phyloP scores from a whole-genome alignment of 2,329 filamentous ascomycete genomes.

The Dryadomyces sulphureus region DNA sequence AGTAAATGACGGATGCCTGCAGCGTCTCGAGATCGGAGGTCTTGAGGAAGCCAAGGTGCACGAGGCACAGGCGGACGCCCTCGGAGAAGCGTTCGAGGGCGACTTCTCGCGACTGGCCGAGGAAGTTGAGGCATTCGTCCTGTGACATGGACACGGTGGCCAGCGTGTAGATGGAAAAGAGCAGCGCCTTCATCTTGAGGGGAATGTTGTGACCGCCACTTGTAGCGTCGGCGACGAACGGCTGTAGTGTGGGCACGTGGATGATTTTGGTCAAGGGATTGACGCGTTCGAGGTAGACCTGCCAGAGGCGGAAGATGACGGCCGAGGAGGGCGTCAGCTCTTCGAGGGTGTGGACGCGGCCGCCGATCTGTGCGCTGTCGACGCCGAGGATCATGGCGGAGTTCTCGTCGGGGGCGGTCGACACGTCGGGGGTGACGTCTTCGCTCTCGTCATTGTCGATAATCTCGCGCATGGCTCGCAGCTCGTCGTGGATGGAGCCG shows the following conservation, averaged over 20 bases:
- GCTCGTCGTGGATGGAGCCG: slow-evolving; percentile 40
- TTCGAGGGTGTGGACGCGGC: slow-evolving; percentile 22
- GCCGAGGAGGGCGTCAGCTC: slow-evolving; percentile 49
- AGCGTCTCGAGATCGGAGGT: slow-evolving; percentile 42
- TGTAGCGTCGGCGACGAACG: slow-evolving; percentile 47
- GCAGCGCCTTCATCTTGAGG: slow-evolving; percentile 42
- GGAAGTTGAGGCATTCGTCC: slow-evolving; percentile 37
- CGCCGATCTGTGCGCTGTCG: background rate
- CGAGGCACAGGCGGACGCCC: slow-evolving; percentile 34
- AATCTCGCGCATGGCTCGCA: slow-evolving; percentile 44
- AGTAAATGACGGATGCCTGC: slow-evolving; percentile 43
- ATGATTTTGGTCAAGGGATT: slow-evolving; percentile 60
- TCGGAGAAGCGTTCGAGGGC: slow-evolving; percentile 36
- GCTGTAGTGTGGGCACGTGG: slow-evolving; percentile 56
- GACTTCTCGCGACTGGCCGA: slow-evolving; percentile 33
- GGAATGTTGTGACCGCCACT: slow-evolving; percentile 39
- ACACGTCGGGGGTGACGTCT: slow-evolving; percentile 25
- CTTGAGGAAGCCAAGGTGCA: slow-evolving; percentile 40
- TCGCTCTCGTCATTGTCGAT: slow-evolving; percentile 39
- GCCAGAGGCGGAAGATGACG: slow-evolving; percentile 59
- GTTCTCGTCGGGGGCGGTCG: slow-evolving; percentile 34
- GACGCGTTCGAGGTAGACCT: slow-evolving; percentile 58
- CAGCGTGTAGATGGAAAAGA: slow-evolving; percentile 52
- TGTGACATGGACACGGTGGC: slow-evolving; percentile 39
- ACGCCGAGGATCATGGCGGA: slow-evolving; percentile 32